Evolutionary conservation across 2,329 filamentous ascomycete species (phyloP), one percentile per base, ranked within the genome.

Genomic region (Botrytis porri): DNA sequence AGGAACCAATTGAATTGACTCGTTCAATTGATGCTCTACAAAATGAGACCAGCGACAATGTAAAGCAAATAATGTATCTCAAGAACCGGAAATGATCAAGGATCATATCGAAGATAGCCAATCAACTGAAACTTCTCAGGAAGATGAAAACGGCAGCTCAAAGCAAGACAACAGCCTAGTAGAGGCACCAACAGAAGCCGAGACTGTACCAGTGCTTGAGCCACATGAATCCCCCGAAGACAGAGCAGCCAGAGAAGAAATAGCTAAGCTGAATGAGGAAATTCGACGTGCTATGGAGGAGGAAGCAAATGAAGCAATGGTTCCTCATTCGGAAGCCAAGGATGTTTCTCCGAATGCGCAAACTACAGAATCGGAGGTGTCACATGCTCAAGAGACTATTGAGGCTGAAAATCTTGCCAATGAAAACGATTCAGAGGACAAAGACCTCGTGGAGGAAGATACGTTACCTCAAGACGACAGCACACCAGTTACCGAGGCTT

Each of bases 261-360:
- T 72, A 39, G 70, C 45, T 39, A 37, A 72, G n/a, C 22, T 72
- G 20, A 72, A 72, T 45, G 62, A 72, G 25, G 62, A 72, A 22
- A 72, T 72, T 18, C 48, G 70, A 66, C 62, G n/a, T 35, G 70
- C 70, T 35, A 72, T 72, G 70, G 61, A 67, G 29, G 62, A 72
- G 29, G 70, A 72, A 59, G 62, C 25, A 25, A 29, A 16, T 29
- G 61, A 37, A 22, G 12, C 63, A 45, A 43, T 65, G 51, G n/a
- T 72, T 7, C 35, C 61, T 43, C 65, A 61, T 41, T 41, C 37
- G 32, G 51, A 73, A 57, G 29, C 25, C 9, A 32, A 51, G 8
- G 12, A 45, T n/a, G 10, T 63, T 45, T 22, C 43, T 39, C 18
- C 4, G 22, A 35, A 32, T 32, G 16, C n/a, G 20, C 25, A n/a